Evolutionary conservation across 2,329 filamentous ascomycete genomes (phyloP).

Genomic region (Dryadomyces quercivorus): DNA sequence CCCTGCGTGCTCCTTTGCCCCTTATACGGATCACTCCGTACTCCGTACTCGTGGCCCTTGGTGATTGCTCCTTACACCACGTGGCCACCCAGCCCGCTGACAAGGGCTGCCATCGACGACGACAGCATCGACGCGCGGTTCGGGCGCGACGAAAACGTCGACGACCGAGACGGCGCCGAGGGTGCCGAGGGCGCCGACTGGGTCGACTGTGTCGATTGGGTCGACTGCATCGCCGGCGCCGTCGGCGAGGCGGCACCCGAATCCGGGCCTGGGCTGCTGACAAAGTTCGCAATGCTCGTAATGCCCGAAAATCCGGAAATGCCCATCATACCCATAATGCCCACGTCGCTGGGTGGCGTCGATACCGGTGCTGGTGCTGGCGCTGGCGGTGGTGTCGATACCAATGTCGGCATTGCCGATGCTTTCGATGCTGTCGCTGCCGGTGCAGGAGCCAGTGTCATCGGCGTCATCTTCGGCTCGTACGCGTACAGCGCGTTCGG

Average conservation of each 20-base stretch:
- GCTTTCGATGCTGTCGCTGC: too few relatives aligned
- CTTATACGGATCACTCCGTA: too few relatives aligned
- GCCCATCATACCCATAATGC: too few relatives aligned
- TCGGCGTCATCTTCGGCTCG: background rate
- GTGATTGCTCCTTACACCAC: background rate
- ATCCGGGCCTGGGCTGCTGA: background rate
- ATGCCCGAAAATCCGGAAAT: too few relatives aligned
- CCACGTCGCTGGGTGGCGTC: too few relatives aligned
- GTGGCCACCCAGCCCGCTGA: slow-evolving; percentile 10
- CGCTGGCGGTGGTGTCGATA: too few relatives aligned
- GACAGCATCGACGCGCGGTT: slow-evolving; percentile 7
- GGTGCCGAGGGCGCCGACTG: too few relatives aligned
- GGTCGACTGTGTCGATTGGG: background rate
- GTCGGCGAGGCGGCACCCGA: background rate
- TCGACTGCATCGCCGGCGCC: slow-evolving; percentile 1
- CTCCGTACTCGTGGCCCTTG: background rate
- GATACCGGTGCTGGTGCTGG: too few relatives aligned
- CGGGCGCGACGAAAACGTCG: background rate
- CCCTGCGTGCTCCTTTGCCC: background rate
- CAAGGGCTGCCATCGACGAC: slow-evolving; percentile 9
- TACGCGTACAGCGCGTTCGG: background rate
- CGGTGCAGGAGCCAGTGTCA: too few relatives aligned
- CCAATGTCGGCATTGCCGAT: too few relatives aligned
- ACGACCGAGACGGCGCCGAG: background rate
- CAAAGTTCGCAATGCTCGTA: too few relatives aligned